phyloP scores from a whole-genome alignment of 2,329 filamentous ascomycete species.

The Dothistroma pini region DNA sequence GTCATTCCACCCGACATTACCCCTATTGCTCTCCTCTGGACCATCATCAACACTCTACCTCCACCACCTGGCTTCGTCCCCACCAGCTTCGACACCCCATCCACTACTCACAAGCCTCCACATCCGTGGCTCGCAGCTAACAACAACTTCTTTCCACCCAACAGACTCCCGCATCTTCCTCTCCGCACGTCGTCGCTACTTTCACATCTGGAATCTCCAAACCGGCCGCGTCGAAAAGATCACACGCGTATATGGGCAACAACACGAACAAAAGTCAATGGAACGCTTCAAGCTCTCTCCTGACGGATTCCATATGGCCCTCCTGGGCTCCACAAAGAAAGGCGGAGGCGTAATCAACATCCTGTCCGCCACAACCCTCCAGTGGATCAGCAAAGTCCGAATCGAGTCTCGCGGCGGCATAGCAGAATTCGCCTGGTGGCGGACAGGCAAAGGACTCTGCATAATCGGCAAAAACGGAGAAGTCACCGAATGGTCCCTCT shows the following conservation, averaged over 20 bases:
- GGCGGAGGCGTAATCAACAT: constrained; percentile 87
- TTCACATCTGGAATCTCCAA: constrained; percentile 89
- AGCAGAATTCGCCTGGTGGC: constrained; percentile 92
- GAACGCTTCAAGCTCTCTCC: constrained; percentile 86
- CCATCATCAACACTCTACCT: constrained; percentile 80
- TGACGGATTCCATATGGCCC: constrained; percentile 78
- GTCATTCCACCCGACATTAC: constrained; percentile 83
- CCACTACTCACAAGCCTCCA: constrained; percentile 88
- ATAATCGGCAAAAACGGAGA: constrained; percentile 84
- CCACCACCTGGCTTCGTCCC: constrained; percentile 75
- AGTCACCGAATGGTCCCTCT: constrained; percentile 81
- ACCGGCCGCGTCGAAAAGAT: constrained; percentile 81
- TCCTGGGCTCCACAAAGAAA: constrained; percentile 75
- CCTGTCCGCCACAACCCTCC: constrained; percentile 71
- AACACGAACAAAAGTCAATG: constrained; percentile 83
- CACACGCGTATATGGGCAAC: constrained; percentile 67
- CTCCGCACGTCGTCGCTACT: constrained; percentile 81
- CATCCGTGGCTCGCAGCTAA: constrained; percentile 76
- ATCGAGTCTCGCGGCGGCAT: constrained; percentile 80
- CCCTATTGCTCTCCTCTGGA: constrained; percentile 85
- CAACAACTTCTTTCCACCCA: constrained; percentile 73
- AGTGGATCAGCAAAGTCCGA: constrained; percentile 81
- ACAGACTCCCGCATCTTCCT: constrained; percentile 77
- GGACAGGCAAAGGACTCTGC: constrained; percentile 72
- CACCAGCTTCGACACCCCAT: constrained; percentile 71